Percentiles rank a stretch among this genome's conserved stretches.
These are phyloP conservation scores for Fusarium dlaminii DNA, from an alignment of 2,329 filamentous ascomycete species.

Conservation along the genomic window DNA sequence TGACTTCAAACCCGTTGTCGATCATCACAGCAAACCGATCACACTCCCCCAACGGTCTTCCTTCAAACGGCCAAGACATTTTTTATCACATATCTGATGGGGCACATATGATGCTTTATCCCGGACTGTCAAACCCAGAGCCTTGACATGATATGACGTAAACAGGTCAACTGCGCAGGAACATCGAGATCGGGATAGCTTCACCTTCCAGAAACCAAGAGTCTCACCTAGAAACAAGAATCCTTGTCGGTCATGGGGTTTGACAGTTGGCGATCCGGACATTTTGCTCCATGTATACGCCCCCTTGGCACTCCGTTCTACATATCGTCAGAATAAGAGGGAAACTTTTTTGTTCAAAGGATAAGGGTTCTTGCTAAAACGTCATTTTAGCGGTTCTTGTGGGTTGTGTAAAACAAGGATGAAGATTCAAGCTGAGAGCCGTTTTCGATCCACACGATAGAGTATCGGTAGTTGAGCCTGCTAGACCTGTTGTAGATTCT, in stretches of 20 bases:
- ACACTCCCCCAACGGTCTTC: not conserved
- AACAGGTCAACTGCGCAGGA: not conserved
- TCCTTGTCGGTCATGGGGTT: slow-evolving; percentile 2
- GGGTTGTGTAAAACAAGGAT: slow-evolving; percentile 5
- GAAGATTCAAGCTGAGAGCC: not conserved
- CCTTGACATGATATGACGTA: slow-evolving; percentile 30
- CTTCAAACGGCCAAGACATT: not conserved
- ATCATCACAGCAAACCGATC: not conserved
- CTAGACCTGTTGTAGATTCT: not conserved
- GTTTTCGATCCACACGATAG: slow-evolving; percentile 9
- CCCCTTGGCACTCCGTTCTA: not conserved
- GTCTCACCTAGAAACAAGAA: not conserved
- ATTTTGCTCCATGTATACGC: slow-evolving; percentile 22
- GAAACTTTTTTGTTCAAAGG: not conserved
- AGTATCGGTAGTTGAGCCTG: not conserved
- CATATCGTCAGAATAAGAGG: not conserved
- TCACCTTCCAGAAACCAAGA: slow-evolving; percentile 10
- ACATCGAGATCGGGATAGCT: slow-evolving; percentile 27
- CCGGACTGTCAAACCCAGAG: slow-evolving; percentile 8
- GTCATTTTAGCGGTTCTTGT: slow-evolving; percentile 23
- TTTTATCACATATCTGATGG: not conserved
- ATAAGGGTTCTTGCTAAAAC: slow-evolving; percentile 11
- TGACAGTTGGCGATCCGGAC: slow-evolving; percentile 8
- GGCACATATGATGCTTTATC: slow-evolving; percentile 11
- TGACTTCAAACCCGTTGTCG: slow-evolving; percentile 18